A percentile compares a stretch with the other conserved stretches of the same genome.
phyloP scores from a whole-genome alignment of 2,329 filamentous ascomycete genomes.

The Westerdykella ornata region DNA sequence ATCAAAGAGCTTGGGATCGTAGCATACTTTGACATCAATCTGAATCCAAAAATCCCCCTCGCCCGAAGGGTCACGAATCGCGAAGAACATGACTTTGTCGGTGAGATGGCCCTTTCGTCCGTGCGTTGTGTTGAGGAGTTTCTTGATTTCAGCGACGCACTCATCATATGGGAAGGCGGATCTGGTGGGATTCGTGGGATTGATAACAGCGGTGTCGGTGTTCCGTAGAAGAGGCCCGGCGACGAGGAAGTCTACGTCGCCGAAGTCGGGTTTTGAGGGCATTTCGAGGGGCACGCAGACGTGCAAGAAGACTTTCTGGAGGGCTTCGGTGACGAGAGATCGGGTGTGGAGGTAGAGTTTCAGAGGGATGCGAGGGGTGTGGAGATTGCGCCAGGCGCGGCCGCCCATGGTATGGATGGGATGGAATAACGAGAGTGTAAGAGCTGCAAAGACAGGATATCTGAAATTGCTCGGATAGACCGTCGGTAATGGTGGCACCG shows the following conservation, averaged over 20 bases:
- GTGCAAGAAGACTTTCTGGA: slow-evolving; percentile 17
- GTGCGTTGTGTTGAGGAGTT: slow-evolving; percentile 11
- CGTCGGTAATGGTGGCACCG: too few relatives aligned
- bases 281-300: slow-evolving; percentile 22
- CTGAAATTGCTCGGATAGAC: too few relatives aligned
- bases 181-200: too few relatives aligned
- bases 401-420: slow-evolving; percentile 23
- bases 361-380: slow-evolving; percentile 18
- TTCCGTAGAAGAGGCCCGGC: slow-evolving; percentile 5
- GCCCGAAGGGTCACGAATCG: slow-evolving; percentile 9
- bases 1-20: slow-evolving; percentile 11
- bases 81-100: slow-evolving; percentile 19
- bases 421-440: too few relatives aligned
- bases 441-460: too few relatives aligned
- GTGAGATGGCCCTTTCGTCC: slow-evolving; percentile 13
- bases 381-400: slow-evolving; percentile 18
- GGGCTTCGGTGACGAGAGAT: slow-evolving; percentile 5
- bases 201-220: neutral
- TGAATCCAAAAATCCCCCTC: slow-evolving; percentile 14
- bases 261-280: slow-evolving; percentile 18
- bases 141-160: slow-evolving; percentile 12
- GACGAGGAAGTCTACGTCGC: slow-evolving; percentile 23
- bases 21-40: slow-evolving; percentile 23
- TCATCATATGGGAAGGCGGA: slow-evolving; percentile 9
- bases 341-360: slow-evolving; percentile 15